Evolutionary conservation across 208 protist genomes (phyloP).

Genomic region (Balamuthia mandrillaris): DNA sequence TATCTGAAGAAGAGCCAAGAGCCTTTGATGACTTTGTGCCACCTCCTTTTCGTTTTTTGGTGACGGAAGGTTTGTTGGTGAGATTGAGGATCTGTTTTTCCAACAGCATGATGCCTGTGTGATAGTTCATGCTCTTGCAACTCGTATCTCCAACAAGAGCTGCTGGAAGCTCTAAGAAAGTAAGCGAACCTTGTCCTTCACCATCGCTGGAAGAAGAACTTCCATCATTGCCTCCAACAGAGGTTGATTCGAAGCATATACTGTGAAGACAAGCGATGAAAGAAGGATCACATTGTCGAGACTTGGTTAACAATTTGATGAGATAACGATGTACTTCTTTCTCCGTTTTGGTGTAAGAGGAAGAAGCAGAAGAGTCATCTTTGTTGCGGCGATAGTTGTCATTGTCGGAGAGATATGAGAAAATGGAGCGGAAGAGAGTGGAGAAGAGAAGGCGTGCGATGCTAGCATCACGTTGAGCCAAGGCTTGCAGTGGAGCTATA

Average conservation of each 20-base stretch:
- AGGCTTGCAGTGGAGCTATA: constrained; percentile 74
- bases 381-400: background rate
- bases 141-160: constrained; percentile 40
- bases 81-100: constrained; percentile 58
- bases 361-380: background rate
- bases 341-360: background rate
- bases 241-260: constrained; percentile 24
- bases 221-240: too few relatives aligned
- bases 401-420: constrained; percentile 12
- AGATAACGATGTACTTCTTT: background rate
- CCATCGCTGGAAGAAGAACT: too few relatives aligned
- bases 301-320: background rate
- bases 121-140: constrained; percentile 44
- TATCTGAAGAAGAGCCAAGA: background rate
- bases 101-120: constrained; percentile 59
- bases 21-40: constrained; percentile 15
- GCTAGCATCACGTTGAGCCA: constrained; percentile 20
- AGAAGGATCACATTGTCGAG: constrained; percentile 7
- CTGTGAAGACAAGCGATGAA: constrained; percentile 37
- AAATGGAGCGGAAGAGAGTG: constrained; percentile 11
- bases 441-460: constrained; percentile 27
- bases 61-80: background rate
- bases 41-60: background rate
- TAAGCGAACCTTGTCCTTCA: too few relatives aligned
- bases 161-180: constrained; percentile 6